Conservation (phyloP, 805 yeast species). For the Priceomyces castillae region DNA sequence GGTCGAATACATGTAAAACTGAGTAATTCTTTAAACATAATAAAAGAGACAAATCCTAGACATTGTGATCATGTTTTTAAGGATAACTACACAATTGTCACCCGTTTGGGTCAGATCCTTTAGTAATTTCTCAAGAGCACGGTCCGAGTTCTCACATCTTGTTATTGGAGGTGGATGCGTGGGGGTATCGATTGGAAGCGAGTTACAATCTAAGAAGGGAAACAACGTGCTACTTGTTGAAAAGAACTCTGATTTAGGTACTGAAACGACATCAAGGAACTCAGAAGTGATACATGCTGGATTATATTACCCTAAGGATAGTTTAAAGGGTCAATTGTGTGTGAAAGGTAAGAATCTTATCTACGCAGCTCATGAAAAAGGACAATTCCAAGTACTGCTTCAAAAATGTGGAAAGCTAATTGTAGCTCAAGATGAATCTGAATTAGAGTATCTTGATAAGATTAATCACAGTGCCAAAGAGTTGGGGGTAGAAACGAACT, state of each 20-base stretch:
- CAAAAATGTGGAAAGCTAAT: slow-evolving; percentile 78
- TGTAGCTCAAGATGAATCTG: slow-evolving; percentile 73
- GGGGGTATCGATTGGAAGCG: slow-evolving; percentile 78
- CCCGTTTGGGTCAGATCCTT: neutral
- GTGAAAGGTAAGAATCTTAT: slow-evolving; percentile 69
- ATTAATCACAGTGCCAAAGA: slow-evolving; percentile 49
- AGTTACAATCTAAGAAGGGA: slow-evolving; percentile 45
- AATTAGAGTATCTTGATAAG: slow-evolving; percentile 55
- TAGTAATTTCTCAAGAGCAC: neutral
- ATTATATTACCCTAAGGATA: slow-evolving; percentile 67
- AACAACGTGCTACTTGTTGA: slow-evolving; percentile 66
- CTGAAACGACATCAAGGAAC: slow-evolving; percentile 84
- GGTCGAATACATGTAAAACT: no score
- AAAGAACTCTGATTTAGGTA: slow-evolving; percentile 61
- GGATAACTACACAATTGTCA: neutral
- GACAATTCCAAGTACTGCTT: slow-evolving; percentile 47
- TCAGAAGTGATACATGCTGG: slow-evolving; percentile 95
- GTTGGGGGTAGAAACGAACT: slow-evolving; percentile 57
- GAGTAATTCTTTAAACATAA: no score
- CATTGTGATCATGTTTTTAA: no score
- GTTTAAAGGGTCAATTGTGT: slow-evolving; percentile 69
- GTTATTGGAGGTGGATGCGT: slow-evolving; percentile 85
- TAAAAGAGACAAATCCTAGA: no score
- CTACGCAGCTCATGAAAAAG: slow-evolving; percentile 47
- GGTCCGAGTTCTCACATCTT: slow-evolving; percentile 60